Evolutionary conservation across 495 filamentous ascomycete genomes (phyloP).

Genomic region (Pyronema domesticum): DNA sequence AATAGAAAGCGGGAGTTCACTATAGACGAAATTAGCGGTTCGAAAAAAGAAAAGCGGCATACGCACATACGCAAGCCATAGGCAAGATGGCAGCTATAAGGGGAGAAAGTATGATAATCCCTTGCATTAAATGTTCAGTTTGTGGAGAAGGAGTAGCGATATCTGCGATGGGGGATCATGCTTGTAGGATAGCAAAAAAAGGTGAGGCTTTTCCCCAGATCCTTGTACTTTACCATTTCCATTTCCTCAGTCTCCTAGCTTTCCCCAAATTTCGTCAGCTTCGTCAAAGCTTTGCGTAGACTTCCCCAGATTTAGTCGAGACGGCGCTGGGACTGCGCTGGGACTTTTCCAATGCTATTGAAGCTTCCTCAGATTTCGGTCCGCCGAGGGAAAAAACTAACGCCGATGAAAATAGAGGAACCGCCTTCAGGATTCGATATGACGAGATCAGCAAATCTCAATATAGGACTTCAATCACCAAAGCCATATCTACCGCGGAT

Average conservation of each 20-base stretch:
- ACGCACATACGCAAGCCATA: no score
- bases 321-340: no score
- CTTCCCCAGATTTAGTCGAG: no score
- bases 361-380: no score
- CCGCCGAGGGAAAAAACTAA: background rate
- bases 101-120: constrained; percentile 55
- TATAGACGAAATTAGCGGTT: background rate
- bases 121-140: constrained; percentile 87
- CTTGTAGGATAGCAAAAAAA: constrained; percentile 33
- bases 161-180: constrained; percentile 78
- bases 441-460: no score
- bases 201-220: constrained; percentile 4
- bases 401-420: background rate
- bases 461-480: no score
- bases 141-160: constrained; percentile 78
- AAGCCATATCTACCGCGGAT: background rate
- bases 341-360: no score
- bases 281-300: no score
- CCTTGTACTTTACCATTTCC: background rate
- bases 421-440: background rate
- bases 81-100: constrained; percentile 31
- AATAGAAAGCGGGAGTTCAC: no score
- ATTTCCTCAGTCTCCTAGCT: background rate
- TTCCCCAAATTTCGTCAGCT: no score
- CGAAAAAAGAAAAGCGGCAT: background rate